phyloP scores from a whole-genome alignment of 1,139 yeast genomes.

The Blastobotrys arbuscula region DNA sequence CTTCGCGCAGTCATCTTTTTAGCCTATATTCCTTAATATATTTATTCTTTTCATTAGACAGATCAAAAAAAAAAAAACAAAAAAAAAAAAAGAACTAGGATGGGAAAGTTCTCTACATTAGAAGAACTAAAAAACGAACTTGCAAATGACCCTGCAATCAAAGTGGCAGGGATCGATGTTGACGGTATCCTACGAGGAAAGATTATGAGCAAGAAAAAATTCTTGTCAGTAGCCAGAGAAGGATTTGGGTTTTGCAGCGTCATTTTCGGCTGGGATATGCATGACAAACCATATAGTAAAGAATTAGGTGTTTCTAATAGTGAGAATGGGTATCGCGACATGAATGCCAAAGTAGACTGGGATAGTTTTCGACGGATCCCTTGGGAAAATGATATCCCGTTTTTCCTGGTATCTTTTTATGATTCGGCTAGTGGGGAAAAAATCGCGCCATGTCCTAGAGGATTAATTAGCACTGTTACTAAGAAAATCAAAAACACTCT shows the following conservation, averaged over 20 bases:
- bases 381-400: slow-evolving; percentile 32
- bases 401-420: slow-evolving; percentile 30
- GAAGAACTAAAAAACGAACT: slow-evolving; percentile 15
- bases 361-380: slow-evolving; percentile 29
- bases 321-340: slow-evolving; percentile 34
- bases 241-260: slow-evolving; percentile 36
- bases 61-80: not conserved
- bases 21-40: too few relatives aligned
- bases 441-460: slow-evolving; percentile 34
- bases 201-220: slow-evolving; percentile 32
- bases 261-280: slow-evolving; percentile 38
- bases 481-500: slow-evolving; percentile 16
- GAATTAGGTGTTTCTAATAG: slow-evolving; percentile 30
- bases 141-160: slow-evolving; percentile 25
- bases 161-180: slow-evolving; percentile 36
- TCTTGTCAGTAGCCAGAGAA: slow-evolving; percentile 23
- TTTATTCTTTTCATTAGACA: not conserved
- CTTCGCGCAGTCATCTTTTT: too few relatives aligned
- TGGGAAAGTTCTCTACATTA: not conserved
- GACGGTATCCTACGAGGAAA: slow-evolving; percentile 37
- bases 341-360: slow-evolving; percentile 31
- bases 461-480: slow-evolving; percentile 24
- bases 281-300: slow-evolving; percentile 30
- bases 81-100: not conserved
- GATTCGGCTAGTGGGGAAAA: slow-evolving; percentile 26